Percentiles rank a stretch among this genome's conserved stretches.
These are phyloP conservation scores for Globisporangium heterothallicum DNA, from an alignment of 352 stramenopile species.

Conservation along the genomic window DNA sequence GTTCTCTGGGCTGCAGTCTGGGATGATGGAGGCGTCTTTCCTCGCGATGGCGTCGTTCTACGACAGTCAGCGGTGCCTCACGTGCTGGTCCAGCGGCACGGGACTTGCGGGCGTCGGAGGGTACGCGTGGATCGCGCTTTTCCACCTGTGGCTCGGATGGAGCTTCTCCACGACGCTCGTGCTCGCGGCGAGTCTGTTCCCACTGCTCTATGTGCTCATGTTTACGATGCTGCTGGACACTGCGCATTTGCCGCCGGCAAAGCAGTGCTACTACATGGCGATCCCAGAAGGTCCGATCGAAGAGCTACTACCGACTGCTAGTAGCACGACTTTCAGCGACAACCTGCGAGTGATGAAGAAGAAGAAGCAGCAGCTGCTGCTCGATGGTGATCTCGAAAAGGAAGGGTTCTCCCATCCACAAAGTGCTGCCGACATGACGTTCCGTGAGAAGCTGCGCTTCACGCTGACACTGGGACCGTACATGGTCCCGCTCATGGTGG, in stretches of 20 bases:
- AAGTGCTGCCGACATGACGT: conserved; percentile 30
- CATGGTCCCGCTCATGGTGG: conserved; percentile 53
- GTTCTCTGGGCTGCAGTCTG: conserved; percentile 81
- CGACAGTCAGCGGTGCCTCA: conserved; percentile 71
- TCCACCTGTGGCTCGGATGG: conserved; percentile 59
- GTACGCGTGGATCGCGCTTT: conserved; percentile 83
- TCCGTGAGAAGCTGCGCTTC: conserved; percentile 59
- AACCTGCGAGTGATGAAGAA: too few relatives aligned
- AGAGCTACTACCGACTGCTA: conserved; percentile 8
- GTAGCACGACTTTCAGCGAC: too few relatives aligned
- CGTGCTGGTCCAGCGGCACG: conserved; percentile 91
- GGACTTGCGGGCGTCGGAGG: conserved; percentile 89
- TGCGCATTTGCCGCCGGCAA: conserved; percentile 27
- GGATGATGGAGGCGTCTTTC: conserved; percentile 88
- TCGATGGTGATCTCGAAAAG: too few relatives aligned
- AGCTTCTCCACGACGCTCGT: conserved; percentile 64
- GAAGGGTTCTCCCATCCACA: too few relatives aligned
- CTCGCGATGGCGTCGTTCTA: conserved; percentile 85
- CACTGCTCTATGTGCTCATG: conserved; percentile 49
- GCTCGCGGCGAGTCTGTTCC: conserved; percentile 51
- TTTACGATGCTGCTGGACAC: conserved; percentile 66
- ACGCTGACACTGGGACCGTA: conserved; percentile 47
- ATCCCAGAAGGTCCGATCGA: conserved; percentile 27
- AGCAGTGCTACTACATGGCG: conserved; percentile 27
- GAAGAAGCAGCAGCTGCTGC: too few relatives aligned